Evolutionary conservation across 2,329 filamentous ascomycete genomes (phyloP).

Genomic region (Clonostachys rhizophaga): DNA sequence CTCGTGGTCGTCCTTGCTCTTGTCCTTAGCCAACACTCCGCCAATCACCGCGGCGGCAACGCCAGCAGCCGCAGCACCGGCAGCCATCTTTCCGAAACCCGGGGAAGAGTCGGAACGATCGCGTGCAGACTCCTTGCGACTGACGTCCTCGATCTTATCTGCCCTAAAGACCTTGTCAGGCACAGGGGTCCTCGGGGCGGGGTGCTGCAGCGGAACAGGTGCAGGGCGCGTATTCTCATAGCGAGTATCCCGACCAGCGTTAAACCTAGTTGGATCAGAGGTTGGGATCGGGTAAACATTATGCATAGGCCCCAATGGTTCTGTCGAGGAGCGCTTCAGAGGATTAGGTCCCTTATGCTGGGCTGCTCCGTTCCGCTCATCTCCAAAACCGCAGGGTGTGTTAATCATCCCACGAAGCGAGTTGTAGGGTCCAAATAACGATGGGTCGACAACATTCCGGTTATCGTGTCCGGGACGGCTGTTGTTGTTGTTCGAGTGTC

Average conservation of each 20-base stretch:
- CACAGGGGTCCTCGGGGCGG: conserved; percentile 72
- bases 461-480: conserved; percentile 18
- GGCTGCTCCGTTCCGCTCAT: conserved; percentile 7
- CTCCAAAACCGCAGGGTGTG: conserved; percentile 47
- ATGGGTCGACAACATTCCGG: conserved; percentile 50
- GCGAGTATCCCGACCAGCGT: conserved; percentile 38
- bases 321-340: conserved; percentile 11
- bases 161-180: conserved; percentile 63
- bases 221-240: conserved; percentile 37
- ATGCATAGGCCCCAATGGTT: conserved; percentile 38
- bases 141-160: conserved; percentile 28
- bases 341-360: conserved; percentile 10
- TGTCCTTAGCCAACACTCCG: conserved; percentile 5
- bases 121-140: conserved; percentile 21
- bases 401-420: conserved; percentile 53
- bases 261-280: conserved; percentile 58
- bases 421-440: conserved; percentile 55
- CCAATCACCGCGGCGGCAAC: conserved; percentile 31
- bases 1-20: conserved; percentile 1
- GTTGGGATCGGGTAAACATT: conserved; percentile 64
- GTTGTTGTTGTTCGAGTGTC: background rate
- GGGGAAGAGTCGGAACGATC: conserved; percentile 21
- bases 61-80: conserved; percentile 42
- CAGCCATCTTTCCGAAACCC: conserved; percentile 39
- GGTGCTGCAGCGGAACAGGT: conserved; percentile 74